phyloP scores from a whole-genome alignment of 2,329 filamentous ascomycete genomes.

The Paracoccidioides brasiliensis region DNA sequence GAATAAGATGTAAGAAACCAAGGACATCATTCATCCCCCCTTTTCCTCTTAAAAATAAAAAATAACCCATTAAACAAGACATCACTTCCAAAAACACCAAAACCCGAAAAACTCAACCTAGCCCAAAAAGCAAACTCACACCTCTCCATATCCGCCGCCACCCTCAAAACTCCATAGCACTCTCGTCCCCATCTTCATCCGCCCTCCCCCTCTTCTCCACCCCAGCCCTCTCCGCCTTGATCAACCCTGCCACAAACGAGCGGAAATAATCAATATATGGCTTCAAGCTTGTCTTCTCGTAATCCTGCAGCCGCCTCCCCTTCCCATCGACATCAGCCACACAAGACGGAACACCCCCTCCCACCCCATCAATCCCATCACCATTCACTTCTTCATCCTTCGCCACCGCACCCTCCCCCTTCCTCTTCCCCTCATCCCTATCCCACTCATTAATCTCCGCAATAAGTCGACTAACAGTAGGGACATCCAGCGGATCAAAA shows the following conservation, averaged over 20 bases:
- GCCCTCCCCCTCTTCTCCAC: constrained; percentile 38
- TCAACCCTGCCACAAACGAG: constrained; percentile 60
- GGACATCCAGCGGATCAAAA: constrained; percentile 81
- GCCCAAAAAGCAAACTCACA: neutral
- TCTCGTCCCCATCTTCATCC: constrained; percentile 30
- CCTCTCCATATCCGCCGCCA: too few relatives aligned
- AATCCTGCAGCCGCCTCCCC: constrained; percentile 53
- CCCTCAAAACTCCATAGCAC: constrained; percentile 50
- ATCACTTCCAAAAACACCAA: neutral
- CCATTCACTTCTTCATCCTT: constrained; percentile 8
- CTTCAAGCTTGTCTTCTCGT: constrained; percentile 93
- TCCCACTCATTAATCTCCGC: constrained; percentile 78
- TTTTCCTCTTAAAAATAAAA: too few relatives aligned
- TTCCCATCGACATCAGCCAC: constrained; percentile 20
- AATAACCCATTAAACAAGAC: too few relatives aligned
- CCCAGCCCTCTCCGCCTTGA: constrained; percentile 55
- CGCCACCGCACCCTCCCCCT: constrained; percentile 20
- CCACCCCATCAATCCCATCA: neutral
- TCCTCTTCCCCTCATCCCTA: constrained; percentile 18
- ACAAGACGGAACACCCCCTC: neutral
- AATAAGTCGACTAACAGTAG: constrained; percentile 71
- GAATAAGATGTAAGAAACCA: too few relatives aligned
- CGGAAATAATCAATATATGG: constrained; percentile 86
- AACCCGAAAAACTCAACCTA: neutral
- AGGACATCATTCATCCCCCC: too few relatives aligned